Base-by-base conservation (phyloP, 225 moss, liverwort and hornwort species). In the Thuidium tamariscinum region DNA sequence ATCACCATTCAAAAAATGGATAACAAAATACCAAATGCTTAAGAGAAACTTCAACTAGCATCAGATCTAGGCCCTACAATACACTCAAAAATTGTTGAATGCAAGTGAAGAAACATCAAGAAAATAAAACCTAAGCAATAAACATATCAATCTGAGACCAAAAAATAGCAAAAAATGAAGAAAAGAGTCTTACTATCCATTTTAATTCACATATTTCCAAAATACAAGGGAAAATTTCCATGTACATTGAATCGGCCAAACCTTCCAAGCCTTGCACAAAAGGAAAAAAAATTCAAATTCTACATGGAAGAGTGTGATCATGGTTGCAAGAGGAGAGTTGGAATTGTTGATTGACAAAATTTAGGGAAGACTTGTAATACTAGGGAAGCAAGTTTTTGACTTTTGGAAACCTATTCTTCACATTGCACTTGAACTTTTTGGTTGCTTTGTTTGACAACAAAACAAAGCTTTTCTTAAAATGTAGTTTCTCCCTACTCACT, bases 321-420 rank as follows among this genome's bases (percentile, higher is more conserved):
- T 36, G 16, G 27, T 37, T 77, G 25, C 11, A 56, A 39, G 11
- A 39, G 2, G 11, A 57, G 11, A n/a, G 22, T 54, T 49, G 34
- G 8, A 13, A 74, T 34, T 74, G 21, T 34, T 51, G 51, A 13
- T 0, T 1, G 0, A 1, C 1, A 34, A 34, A 36, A 23, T 36
- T n/a, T 9, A 54, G 21, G 14, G 1, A 3, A 75, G 23, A 75
- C 14, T 75, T n/a, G n/a, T 54, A 9, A 52, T 23, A 75, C 6
- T 1, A 16, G 1, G 7, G 3, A 48, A 18, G 5, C 4, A 73
- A 32, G 32, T 49, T 30, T 73, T 0, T 0, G 0, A 30, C 11
- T 48, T 46, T 0, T 0, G 0, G 1, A 49, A 18, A 19, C 49
- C 4, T 7, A 73, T 19, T 73, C 42, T 49, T 32, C 48, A 32